Percentiles rank a stretch among this genome's conserved stretches.
phyloP scores from a whole-genome alignment of 1,284 basidiomycete genomes.

The Anthracocystis setariae region DNA sequence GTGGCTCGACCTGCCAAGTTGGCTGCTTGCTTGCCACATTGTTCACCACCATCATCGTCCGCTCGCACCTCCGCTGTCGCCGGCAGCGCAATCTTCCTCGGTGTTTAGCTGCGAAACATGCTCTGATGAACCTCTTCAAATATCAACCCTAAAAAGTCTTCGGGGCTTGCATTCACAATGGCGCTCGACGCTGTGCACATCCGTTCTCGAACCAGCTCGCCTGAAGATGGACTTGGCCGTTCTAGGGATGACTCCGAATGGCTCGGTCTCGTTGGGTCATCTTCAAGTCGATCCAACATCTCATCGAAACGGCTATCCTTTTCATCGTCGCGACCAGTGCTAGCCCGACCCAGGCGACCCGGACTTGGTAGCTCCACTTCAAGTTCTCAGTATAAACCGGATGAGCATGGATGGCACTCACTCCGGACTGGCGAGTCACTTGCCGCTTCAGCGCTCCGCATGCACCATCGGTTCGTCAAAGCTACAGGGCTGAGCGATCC shows the following conservation, averaged over 20 bases:
- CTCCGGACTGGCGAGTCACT: slow-evolving; percentile 12
- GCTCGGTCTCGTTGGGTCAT: background rate
- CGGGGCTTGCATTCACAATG: slow-evolving; percentile 5
- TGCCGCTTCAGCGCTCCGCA: slow-evolving; percentile 13
- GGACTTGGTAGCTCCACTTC: slow-evolving; percentile 18
- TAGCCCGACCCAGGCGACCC: background rate
- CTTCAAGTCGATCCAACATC: background rate
- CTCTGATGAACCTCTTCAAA: too few species aligned
- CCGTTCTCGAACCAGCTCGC: slow-evolving; percentile 9
- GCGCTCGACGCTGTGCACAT: slow-evolving; percentile 38
- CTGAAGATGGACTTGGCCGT: background rate
- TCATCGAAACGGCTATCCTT: background rate
- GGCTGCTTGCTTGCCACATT: too few species aligned
- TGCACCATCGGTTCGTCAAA: slow-evolving; percentile 29
- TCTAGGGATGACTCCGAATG: background rate
- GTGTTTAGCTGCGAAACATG: too few species aligned
- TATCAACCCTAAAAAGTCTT: too few species aligned
- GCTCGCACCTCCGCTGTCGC: too few species aligned
- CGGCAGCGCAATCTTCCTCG: too few species aligned
- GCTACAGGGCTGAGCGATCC: slow-evolving; percentile 33
- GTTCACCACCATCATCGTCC: too few species aligned
- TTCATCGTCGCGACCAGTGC: background rate
- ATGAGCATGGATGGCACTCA: slow-evolving; percentile 7
- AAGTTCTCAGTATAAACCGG: background rate
- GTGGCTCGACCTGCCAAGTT: too few species aligned